Conservation (phyloP, 2,329 filamentous ascomycete species). For the Dactylellina cionopaga region DNA sequence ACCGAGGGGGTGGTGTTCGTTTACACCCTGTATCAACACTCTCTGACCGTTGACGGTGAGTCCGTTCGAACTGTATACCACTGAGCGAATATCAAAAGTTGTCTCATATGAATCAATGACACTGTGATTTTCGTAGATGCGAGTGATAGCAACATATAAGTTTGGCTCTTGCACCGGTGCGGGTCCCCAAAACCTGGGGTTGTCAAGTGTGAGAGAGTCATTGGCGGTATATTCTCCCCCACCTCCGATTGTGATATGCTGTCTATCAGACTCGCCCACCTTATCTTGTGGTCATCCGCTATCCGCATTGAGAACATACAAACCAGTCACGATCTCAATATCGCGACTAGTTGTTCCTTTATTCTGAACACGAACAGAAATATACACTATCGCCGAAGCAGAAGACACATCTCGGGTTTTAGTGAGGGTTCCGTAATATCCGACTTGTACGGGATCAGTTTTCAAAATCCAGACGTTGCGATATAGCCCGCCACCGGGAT, state of each 20-base stretch:
- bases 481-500: too few relatives aligned
- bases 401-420: constrained; percentile 64
- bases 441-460: constrained; percentile 68
- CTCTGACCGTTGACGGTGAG: constrained; percentile 64
- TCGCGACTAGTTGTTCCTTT: constrained; percentile 57
- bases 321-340: constrained; percentile 62
- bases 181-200: constrained; percentile 66
- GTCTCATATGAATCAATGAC: constrained; percentile 65
- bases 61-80: constrained; percentile 62
- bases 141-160: constrained; percentile 65
- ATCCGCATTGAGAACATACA: constrained; percentile 61
- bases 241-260: constrained; percentile 58
- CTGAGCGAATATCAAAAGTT: constrained; percentile 64
- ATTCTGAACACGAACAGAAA: constrained; percentile 65
- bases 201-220: constrained; percentile 59
- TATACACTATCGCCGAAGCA: constrained; percentile 63
- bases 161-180: constrained; percentile 64
- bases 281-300: constrained; percentile 57
- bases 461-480: too few relatives aligned
- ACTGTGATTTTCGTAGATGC: constrained; percentile 56
- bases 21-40: constrained; percentile 64
- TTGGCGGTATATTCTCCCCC: constrained; percentile 60
- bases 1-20: constrained; percentile 67
- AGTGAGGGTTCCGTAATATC: constrained; percentile 66
- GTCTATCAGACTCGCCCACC: constrained; percentile 60